Base-by-base conservation (phyloP, 1,284 basidiomycete species). In the Heliocybe sulcata region DNA sequence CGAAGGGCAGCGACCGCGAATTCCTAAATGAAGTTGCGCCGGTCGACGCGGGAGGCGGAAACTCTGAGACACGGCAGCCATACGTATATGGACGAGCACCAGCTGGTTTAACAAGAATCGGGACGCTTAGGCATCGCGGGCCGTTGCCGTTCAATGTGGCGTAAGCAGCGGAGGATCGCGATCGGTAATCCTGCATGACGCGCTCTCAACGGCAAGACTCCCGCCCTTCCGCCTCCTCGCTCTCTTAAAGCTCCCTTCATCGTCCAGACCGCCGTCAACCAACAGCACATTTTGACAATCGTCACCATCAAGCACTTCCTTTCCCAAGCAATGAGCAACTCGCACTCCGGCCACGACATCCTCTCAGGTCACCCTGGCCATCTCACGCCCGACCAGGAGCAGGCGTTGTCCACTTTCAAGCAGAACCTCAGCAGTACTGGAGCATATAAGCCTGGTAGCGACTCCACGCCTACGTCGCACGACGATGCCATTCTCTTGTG, bases 401-500 rank as follows among this genome's bases (percentile, higher is more conserved):
- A 72, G 35, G 69, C 76, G 11, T 68, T 88, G 25, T 64, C 66
- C 1, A 61, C 64, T 0, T 87, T 89, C 73, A 85, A 80, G 64
- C 61, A 69, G 10, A 72, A 70, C 48, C 72, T 90, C 8, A 60
- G 60, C 6, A 69, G 73, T 20, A 74, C 74, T 1, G 69, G 72
- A 20, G 72, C 87, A 35, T 89, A 85, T 65, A 71, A 60, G 3
- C 75, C 77, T 2, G 60, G 69, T 0, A 61, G 62, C 0, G 65
- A 70, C 19, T 55, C 56, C 20, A 52, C 60, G 26, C 66, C 63
- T 14, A 71, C 82, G 2, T 82, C 82, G 12, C 83, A 83, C 60
- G 81, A 86, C 56, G 87, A 90, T 54, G 64, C 76, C 2, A 87
- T 85, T 4, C 67, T 90, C 22, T 65, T 87, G 87, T 90, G 59